These are phyloP conservation scores for Hylodesmum podocarpum DNA, from an alignment of 306 rosid species.

Conservation along the genomic window DNA sequence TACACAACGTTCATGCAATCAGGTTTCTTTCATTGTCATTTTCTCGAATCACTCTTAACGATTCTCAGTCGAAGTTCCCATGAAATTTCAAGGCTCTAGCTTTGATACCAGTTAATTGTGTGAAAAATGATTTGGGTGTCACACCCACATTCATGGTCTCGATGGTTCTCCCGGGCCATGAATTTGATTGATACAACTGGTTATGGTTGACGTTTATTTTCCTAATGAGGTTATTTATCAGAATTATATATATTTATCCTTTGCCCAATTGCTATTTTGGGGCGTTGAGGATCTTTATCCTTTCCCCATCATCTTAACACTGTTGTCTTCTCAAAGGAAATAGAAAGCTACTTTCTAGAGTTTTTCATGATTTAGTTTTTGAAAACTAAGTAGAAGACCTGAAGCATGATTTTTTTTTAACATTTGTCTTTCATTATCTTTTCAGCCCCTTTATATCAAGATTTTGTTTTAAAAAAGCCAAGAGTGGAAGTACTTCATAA, in stretches of 20 bases:
- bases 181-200: constrained; percentile 48
- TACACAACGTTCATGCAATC: neutral
- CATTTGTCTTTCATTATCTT: neutral
- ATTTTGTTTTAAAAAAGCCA: neutral
- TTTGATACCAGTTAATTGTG: constrained; percentile 77
- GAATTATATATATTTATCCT: neutral
- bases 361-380: neutral
- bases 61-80: constrained; percentile 13
- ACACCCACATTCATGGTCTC: constrained; percentile 44
- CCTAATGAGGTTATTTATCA: constrained; percentile 46
- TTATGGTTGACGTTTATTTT: constrained; percentile 28
- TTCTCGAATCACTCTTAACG: neutral
- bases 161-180: constrained; percentile 60
- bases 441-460: neutral
- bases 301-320: neutral
- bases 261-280: no score
- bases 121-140: constrained; percentile 52
- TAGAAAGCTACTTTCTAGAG: neutral
- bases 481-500: neutral
- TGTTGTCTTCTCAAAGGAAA: neutral
- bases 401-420: constrained; percentile 1
- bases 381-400: neutral
- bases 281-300: neutral
- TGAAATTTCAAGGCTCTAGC: constrained; percentile 67
- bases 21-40: neutral